A percentile compares a stretch with the other conserved stretches of the same genome.
These are phyloP conservation scores for Oxytropis ochrocephala DNA, from an alignment of 306 rosid genomes.

Conservation along the genomic window DNA sequence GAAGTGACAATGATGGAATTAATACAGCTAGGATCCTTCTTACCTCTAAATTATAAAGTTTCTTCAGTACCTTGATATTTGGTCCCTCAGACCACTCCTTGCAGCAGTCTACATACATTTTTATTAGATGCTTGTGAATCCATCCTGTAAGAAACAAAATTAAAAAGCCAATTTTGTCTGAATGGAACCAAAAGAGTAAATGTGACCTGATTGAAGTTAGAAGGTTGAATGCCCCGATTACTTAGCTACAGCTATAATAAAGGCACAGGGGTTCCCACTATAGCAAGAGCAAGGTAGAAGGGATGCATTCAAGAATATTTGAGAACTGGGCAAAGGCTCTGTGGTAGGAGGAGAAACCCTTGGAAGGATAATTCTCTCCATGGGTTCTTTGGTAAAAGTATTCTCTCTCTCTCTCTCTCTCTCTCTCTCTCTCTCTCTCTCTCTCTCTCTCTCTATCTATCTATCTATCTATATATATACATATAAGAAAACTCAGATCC, in stretches of 20 bases:
- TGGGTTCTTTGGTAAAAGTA: neutral
- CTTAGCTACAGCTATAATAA: neutral
- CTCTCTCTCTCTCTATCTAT: neutral
- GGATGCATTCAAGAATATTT: neutral
- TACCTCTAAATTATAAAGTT: constrained; percentile 89
- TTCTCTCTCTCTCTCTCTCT: neutral
- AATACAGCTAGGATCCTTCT: constrained; percentile 10
- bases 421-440: neutral
- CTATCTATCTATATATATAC: no score
- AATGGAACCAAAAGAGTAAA: neutral
- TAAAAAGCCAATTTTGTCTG: constrained; percentile 1
- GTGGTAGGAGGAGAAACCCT: neutral
- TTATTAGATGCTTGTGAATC: constrained; percentile 81
- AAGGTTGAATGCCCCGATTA: neutral
- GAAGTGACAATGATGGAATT: neutral
- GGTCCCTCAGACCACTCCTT: constrained; percentile 63
- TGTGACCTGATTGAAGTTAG: neutral
- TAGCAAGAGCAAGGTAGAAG: neutral
- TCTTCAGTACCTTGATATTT: constrained; percentile 69
- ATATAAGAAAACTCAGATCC: neutral
- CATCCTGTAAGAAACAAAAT: constrained; percentile 43
- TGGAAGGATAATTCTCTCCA: neutral
- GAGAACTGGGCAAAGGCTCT: neutral
- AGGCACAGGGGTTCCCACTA: neutral
- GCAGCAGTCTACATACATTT: constrained; percentile 67